Evolutionary conservation across 306 rosid genomes (phyloP).

Genomic region (Sicyos edulis): DNA sequence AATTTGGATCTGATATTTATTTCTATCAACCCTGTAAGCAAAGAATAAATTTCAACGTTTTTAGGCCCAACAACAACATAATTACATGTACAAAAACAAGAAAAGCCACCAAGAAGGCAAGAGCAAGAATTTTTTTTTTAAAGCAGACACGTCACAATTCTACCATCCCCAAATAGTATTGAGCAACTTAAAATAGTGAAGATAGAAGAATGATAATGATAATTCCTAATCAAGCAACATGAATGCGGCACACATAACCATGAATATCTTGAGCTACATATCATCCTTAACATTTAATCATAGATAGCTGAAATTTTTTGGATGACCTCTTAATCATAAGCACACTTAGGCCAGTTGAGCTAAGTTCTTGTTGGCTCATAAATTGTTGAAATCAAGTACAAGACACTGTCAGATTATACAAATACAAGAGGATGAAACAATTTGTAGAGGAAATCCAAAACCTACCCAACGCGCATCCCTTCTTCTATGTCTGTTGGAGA

Average conservation of each 20-base stretch:
- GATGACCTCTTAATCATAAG: no score
- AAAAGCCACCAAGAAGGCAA: neutral
- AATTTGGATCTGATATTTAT: slow-evolving; percentile 97
- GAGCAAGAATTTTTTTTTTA: neutral
- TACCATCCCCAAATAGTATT: neutral
- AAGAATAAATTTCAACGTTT: slow-evolving; percentile 24
- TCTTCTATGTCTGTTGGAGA: slow-evolving; percentile 99
- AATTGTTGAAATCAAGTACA: neutral
- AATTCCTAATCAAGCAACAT: neutral
- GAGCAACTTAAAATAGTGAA: neutral
- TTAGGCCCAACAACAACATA: neutral
- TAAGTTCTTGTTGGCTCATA: no score
- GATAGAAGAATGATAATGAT: neutral
- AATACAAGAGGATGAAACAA: neutral
- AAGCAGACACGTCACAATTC: neutral
- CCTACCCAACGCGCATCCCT: slow-evolving; percentile 99
- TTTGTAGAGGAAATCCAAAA: neutral
- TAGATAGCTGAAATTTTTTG: neutral
- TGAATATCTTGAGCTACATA: neutral
- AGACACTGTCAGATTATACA: neutral
- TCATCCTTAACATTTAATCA: neutral
- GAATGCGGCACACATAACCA: neutral
- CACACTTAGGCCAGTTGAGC: no score
- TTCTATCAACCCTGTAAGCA: slow-evolving; percentile 79
- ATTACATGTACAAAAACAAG: neutral